Evolutionary conservation across 768 basidiomycete species (phyloP).

Genomic region (Phaeotremella fagi): DNA sequence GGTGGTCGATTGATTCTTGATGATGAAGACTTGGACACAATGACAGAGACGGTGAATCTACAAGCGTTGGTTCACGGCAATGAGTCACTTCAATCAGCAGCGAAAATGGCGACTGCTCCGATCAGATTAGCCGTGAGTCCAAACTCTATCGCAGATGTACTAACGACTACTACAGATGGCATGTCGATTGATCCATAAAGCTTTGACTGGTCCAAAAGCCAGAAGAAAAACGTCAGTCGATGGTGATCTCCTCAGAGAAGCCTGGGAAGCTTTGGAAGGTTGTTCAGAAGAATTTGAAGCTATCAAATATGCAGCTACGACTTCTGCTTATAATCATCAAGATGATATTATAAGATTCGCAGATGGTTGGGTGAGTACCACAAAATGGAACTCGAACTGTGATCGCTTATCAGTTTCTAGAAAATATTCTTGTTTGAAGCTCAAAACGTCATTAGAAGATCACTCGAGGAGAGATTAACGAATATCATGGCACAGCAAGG

Average conservation of each 20-base stretch:
- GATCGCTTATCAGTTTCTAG: conserved; percentile 5
- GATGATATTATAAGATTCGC: conserved; percentile 66
- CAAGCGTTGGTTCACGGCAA: conserved; percentile 48
- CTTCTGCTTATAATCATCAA: conserved; percentile 48
- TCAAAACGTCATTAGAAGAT: conserved; percentile 83
- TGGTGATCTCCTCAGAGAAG: conserved; percentile 62
- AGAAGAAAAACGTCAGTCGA: conserved; percentile 60
- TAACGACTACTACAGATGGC: conserved; percentile 48
- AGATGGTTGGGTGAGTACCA: conserved; percentile 68
- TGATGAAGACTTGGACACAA: conserved; percentile 68
- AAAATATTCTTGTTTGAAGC: conserved; percentile 82
- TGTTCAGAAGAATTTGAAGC: conserved; percentile 80
- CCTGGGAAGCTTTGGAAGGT: conserved; percentile 77
- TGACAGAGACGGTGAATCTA: conserved; percentile 62
- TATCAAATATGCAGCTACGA: conserved; percentile 48
- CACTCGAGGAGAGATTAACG: conserved; percentile 61
- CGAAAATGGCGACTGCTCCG: conserved; percentile 57
- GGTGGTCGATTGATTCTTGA: conserved; percentile 76
- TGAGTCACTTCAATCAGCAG: conserved; percentile 14
- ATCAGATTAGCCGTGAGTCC: conserved; percentile 60
- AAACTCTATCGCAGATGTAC: neutral
- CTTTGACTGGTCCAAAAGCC: conserved; percentile 73
- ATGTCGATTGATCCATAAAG: conserved; percentile 71
- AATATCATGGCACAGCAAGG: conserved; percentile 13
- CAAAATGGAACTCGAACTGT: neutral